Evolutionary conservation across 75 land plant species (phyloP).

Genomic region (Pseudotsuga menziesii): DNA sequence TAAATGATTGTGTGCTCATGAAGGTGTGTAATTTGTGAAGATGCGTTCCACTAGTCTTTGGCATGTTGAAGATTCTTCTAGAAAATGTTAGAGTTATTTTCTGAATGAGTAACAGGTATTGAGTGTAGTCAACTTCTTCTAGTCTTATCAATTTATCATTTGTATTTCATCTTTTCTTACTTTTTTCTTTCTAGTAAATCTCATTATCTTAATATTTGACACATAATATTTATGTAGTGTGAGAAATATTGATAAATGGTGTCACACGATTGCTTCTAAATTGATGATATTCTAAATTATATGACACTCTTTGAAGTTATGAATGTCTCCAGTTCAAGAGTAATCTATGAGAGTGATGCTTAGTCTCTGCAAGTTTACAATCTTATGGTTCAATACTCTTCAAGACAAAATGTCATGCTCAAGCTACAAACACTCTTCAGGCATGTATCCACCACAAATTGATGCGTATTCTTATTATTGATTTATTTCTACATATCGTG

Average conservation of each 20-base stretch:
- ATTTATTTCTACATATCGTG: background rate
- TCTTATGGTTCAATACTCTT: conserved; percentile 82
- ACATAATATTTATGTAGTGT: background rate
- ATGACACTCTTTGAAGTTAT: background rate
- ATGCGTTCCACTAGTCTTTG: too few species aligned
- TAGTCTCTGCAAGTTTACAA: conserved; percentile 69
- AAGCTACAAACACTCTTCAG: conserved; percentile 75
- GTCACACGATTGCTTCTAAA: background rate
- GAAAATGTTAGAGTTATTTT: too few species aligned
- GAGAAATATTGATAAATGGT: background rate
- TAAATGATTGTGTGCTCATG: too few species aligned
- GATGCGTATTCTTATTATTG: background rate
- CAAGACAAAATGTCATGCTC: conserved; percentile 71
- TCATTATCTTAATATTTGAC: background rate
- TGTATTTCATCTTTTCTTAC: conserved; percentile 4
- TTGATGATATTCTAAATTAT: background rate
- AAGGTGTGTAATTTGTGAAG: too few species aligned
- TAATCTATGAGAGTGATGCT: background rate
- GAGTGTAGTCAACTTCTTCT: conserved; percentile 30
- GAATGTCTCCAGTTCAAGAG: background rate
- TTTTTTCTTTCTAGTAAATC: conserved; percentile 1
- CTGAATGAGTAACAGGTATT: too few species aligned
- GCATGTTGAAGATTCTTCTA: too few species aligned
- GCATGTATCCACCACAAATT: conserved; percentile 14
- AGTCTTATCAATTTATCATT: conserved; percentile 6